A percentile compares a stretch with the other conserved stretches of the same genome.
Evolutionary conservation across 768 basidiomycete genomes (phyloP).

Genomic region (Macrocybe gigantea): DNA sequence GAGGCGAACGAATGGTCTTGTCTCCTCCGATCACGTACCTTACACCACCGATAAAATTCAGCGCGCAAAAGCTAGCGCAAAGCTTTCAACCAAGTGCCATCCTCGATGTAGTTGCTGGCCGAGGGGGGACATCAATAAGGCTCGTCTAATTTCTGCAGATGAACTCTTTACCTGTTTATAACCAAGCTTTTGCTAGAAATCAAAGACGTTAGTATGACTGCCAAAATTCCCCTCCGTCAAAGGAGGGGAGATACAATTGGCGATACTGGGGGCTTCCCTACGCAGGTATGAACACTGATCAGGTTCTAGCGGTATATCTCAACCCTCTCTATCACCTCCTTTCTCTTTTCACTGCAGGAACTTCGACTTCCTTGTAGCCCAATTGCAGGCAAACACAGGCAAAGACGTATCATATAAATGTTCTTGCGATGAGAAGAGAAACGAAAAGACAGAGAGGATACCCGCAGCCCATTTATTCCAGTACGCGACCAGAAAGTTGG

Average conservation of each 20-base stretch:
- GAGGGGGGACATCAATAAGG: slow-evolving; percentile 7
- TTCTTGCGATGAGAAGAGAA: slow-evolving; percentile 5
- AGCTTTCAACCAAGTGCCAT: slow-evolving; percentile 81
- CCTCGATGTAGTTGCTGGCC: slow-evolving; percentile 77
- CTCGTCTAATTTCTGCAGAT: neutral
- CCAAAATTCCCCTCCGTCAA: slow-evolving; percentile 22
- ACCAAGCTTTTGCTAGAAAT: slow-evolving; percentile 61
- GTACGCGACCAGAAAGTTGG: slow-evolving; percentile 51
- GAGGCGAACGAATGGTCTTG: neutral
- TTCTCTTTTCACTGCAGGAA: neutral
- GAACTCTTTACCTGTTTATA: slow-evolving; percentile 63
- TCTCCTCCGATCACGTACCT: slow-evolving; percentile 38
- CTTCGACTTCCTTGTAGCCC: no score
- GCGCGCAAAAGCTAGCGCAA: slow-evolving; percentile 86
- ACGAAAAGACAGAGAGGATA: slow-evolving; percentile 52
- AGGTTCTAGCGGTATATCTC: slow-evolving; percentile 99
- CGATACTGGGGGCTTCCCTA: slow-evolving; percentile 89
- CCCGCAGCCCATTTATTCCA: slow-evolving; percentile 78
- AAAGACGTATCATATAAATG: no score
- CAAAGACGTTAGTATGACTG: slow-evolving; percentile 43
- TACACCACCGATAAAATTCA: slow-evolving; percentile 87
- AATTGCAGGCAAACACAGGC: no score
- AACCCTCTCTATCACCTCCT: slow-evolving; percentile 49
- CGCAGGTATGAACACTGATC: slow-evolving; percentile 97
- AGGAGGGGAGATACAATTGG: slow-evolving; percentile 32